Evolutionary conservation across 1,284 basidiomycete species (phyloP).

Genomic region (Fomitiporia mediterranea): DNA sequence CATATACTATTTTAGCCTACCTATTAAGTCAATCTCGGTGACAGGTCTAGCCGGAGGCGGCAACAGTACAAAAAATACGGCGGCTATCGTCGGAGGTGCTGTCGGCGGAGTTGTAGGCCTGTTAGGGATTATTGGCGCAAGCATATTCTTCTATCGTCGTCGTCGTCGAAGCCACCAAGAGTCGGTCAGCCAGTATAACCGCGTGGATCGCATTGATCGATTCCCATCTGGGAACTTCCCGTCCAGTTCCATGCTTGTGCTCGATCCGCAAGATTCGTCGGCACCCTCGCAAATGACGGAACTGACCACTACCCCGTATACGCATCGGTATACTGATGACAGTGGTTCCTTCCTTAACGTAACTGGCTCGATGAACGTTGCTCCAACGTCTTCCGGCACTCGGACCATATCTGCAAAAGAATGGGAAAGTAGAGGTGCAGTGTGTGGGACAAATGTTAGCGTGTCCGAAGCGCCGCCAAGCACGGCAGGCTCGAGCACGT

Average conservation of each 20-base stretch:
- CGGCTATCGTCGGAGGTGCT: slow-evolving; percentile 2
- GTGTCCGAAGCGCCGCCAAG: too few species aligned
- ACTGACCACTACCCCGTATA: background rate
- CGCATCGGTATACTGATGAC: background rate
- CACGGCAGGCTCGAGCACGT: background rate
- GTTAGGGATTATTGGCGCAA: background rate
- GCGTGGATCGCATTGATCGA: slow-evolving; percentile 9
- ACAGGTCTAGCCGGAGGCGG: background rate
- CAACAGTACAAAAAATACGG: background rate
- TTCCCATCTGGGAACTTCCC: background rate
- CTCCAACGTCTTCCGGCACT: background rate
- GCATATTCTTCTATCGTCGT: background rate
- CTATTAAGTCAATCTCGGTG: background rate
- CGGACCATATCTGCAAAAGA: background rate
- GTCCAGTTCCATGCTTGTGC: slow-evolving; percentile 2
- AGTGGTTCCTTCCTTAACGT: background rate
- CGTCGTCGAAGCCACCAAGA: background rate
- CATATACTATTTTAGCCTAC: background rate
- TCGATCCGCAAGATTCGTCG: slow-evolving; percentile 5
- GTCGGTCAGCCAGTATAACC: slow-evolving; percentile 3
- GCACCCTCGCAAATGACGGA: background rate
- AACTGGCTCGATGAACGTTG: background rate
- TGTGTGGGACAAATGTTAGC: background rate
- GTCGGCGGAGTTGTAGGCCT: background rate
- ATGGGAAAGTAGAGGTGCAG: background rate